Base-by-base conservation (phyloP, 306 rosid genomes). In the Dicorynia guianensis region DNA sequence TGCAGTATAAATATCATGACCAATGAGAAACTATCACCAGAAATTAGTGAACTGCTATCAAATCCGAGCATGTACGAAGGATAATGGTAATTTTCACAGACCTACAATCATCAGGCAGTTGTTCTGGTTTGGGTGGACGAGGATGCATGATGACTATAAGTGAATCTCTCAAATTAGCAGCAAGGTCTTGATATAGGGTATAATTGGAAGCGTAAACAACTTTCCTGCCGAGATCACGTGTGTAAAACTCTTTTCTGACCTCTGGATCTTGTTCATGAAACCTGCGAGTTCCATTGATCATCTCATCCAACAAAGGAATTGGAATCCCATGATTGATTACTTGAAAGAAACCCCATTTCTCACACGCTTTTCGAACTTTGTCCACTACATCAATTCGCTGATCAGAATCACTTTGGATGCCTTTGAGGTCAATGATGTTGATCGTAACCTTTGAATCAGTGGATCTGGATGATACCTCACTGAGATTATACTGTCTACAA, bases 141-240 rank as follows among this genome's bases (percentile, higher is more conserved):
- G 90, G 90, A 63, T 86, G 74, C 44, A 34, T 61, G 14, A 19
- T 5, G 70, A 74, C 80, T 13, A 11, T 42, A 46, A 90, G 2
- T 3, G 91, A 65, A 44, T 90, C 96, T 71, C 96, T 88, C 96
- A 91, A 88, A 39, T 88, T 87, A 8, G 96, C 82, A 14, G 55
- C 65, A 46, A 8, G 19, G 18, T 86, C 87, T n/a, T 17, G 15
- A 46, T 48, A 84, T 3, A 90, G 59, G 60, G 85, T 89, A 18
- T 69, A 72, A 38, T 87, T 89, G 59, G 77, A 74, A 8, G 19
- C 42, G 67, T 82, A 89, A 8, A 81, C 9, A 8, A 84, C 40
- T 18, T 6, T 48, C 8, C 9, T 50, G 7, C 17, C 46, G 0
- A 10, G 9, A 9, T 85, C 84, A 0, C 79, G 36, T 0, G 82